These are phyloP conservation scores for Epichloe bromicola DNA, from an alignment of 2,329 filamentous ascomycete genomes.

Conservation along the genomic window DNA sequence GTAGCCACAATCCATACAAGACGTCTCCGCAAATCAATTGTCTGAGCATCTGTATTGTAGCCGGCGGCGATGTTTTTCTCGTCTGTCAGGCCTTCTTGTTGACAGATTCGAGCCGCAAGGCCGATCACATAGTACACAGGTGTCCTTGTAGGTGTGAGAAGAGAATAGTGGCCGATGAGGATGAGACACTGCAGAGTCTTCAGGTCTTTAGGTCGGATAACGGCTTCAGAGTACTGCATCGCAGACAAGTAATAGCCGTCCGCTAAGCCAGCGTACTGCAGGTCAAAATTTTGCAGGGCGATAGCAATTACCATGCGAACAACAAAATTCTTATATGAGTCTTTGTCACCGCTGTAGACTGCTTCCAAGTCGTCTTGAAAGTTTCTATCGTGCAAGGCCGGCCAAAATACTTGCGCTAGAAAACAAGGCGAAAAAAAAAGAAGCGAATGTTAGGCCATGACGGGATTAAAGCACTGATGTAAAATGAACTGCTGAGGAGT, in stretches of 20 bases:
- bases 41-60: constrained; percentile 52
- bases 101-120: constrained; percentile 73
- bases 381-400: constrained; percentile 70
- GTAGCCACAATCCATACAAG: constrained; percentile 78
- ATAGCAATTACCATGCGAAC: constrained; percentile 88
- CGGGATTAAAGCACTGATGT: not conserved
- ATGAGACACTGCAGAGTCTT: constrained; percentile 82
- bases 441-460: not conserved
- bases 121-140: constrained; percentile 91
- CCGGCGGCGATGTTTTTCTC: constrained; percentile 71
- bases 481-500: not conserved
- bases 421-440: not conserved
- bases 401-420: constrained; percentile 75
- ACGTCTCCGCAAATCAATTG: constrained; percentile 79
- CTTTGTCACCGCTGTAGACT: constrained; percentile 62
- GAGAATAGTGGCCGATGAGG: constrained; percentile 79
- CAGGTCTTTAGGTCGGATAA: constrained; percentile 78
- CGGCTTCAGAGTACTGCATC: constrained; percentile 68
- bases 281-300: constrained; percentile 82
- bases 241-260: constrained; percentile 92
- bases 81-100: constrained; percentile 76
- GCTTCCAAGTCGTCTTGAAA: constrained; percentile 66
- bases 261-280: constrained; percentile 80
- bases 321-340: constrained; percentile 79
- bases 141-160: constrained; percentile 81